Evolutionary conservation across 805 yeast genomes (phyloP), one percentile per base, ranked within the genome.

Genomic region (Yamadazyma phyllophila): DNA sequence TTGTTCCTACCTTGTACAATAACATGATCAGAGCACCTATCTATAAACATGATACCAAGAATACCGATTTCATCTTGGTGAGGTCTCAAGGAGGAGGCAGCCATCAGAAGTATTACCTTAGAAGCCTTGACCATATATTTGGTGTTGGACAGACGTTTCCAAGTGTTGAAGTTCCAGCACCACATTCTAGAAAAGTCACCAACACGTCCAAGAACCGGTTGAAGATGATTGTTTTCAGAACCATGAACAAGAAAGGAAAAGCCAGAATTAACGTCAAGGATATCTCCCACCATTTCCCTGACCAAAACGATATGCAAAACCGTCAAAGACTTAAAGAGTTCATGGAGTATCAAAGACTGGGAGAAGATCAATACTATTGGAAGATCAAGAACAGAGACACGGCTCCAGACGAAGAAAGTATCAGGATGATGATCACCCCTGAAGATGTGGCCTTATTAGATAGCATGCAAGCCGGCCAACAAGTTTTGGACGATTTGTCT

Each of bases 291-390:
- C 97, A 92, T 69, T 94, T 94, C 61, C 98, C 99, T 0, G 98
- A 90, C 55, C 97, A 91, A 64, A 91, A 87, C 59, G 98, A 94
- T 59, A 91, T 92, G 88, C 99, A 94, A 63, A 92, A 89, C 61
- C 78, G 99, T 56, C 98, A 92, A 67, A 76, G 97, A 50, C 75
- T 94, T 46, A 94, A 94, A 64, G 99, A 94, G 67, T 94, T 94
- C 57, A 94, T 94, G 99, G 97, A 91, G 58, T 94, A 88, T 58
- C 97, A 92, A 67, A 76, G 97, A 56, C 82, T 85, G 32, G 98
- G 98, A 10, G 55, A 51, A 45, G 97, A 91, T 63, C 96, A 90
- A 55, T 97, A 97, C 0, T 86, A 72, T 58, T 94, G 99, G 99
- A 92, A 90, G 59, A 74, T 94, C 47, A 88, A 88, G 57, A 63